These are phyloP conservation scores for Serpula lacrymans DNA, from an alignment of 768 basidiomycete genomes.

Conservation along the genomic window DNA sequence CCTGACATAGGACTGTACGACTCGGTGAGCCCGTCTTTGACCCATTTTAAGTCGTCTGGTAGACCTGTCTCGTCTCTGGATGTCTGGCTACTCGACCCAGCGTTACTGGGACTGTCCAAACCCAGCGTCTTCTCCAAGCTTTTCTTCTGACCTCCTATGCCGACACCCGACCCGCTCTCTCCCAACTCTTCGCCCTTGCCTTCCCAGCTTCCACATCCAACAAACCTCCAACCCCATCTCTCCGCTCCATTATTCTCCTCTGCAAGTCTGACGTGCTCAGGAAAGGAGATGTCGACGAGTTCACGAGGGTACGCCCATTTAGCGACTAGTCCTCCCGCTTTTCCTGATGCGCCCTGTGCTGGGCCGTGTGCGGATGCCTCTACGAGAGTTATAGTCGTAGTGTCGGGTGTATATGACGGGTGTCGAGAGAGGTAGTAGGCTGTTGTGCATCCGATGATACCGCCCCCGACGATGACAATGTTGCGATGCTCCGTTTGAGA, in stretches of 20 bases:
- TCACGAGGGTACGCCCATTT: slow-evolving; percentile 80
- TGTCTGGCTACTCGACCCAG: slow-evolving; percentile 18
- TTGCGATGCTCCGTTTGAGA: slow-evolving; percentile 20
- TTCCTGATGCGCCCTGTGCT: slow-evolving; percentile 81
- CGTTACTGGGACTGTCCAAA: slow-evolving; percentile 21
- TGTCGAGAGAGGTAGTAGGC: slow-evolving; percentile 76
- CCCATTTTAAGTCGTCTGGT: slow-evolving; percentile 53
- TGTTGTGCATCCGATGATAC: slow-evolving; percentile 81
- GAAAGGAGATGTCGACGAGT: slow-evolving; percentile 59
- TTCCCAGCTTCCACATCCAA: slow-evolving; percentile 71
- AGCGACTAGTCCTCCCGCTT: slow-evolving; percentile 82
- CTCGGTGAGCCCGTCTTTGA: slow-evolving; percentile 54
- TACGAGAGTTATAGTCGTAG: slow-evolving; percentile 55
- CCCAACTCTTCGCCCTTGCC: slow-evolving; percentile 47
- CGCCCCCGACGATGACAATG: slow-evolving; percentile 80
- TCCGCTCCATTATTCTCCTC: slow-evolving; percentile 61
- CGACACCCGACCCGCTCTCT: slow-evolving; percentile 18
- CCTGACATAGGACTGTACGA: slow-evolving; percentile 56
- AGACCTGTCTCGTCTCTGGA: slow-evolving; percentile 31
- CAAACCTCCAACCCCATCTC: slow-evolving; percentile 82
- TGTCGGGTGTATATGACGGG: slow-evolving; percentile 38
- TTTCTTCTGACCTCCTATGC: slow-evolving; percentile 34
- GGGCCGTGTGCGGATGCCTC: slow-evolving; percentile 65
- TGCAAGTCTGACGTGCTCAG: slow-evolving; percentile 73
- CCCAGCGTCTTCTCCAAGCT: slow-evolving; percentile 57